Base-by-base conservation (phyloP, 768 basidiomycete genomes). In the Tricholoma hemisulphureum region DNA sequence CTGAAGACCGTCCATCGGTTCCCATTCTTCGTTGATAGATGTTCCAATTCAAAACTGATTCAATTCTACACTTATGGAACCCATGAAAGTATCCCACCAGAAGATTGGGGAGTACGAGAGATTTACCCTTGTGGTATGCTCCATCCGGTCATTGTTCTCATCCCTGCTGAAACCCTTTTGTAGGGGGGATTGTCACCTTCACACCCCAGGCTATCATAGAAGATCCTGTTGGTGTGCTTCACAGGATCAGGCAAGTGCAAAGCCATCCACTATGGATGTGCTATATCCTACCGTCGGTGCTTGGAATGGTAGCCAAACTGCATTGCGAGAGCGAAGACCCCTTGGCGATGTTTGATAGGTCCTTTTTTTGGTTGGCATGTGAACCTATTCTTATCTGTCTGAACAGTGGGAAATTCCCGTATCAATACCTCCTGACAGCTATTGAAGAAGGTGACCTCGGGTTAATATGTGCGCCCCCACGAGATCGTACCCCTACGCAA, bases 131-230 rank as follows among this genome's bases (percentile, higher is more conserved):
- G 82, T 56, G 90, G 90, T 89, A 65, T 51, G 80, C 69, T 11
- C 14, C 24, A 1, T 29, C 37, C 24, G 46, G 35, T 26, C 26
- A 14, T 56, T 31, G 32, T 34, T 21, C 23, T 49, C 13, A 37
- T 35, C 10, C 26, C 3, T 23, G 18, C 26, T 26, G 5, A 46
- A 37, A 31, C 24, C 32, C 13, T 8, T 21, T 23, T 55, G 11
- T 57, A 92, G 91, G 91, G 49, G 91, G 91, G 3, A 71, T 92
- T 59, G 78, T 85, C 2, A 89, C 89, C 1, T 88, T 92, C 58
- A 87, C 85, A 16, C 79, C 89, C 1, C 73, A 73, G 53, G 86
- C 83, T 18, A 75, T 92, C 48, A 60, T 78, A 11, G 78, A 82
- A 32, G 77, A 87, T 64, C 82, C 83, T 5, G 52, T 76, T 32